Evolutionary conservation across 257 asterid species (phyloP).

Genomic region (Salvia miltiorrhiza): DNA sequence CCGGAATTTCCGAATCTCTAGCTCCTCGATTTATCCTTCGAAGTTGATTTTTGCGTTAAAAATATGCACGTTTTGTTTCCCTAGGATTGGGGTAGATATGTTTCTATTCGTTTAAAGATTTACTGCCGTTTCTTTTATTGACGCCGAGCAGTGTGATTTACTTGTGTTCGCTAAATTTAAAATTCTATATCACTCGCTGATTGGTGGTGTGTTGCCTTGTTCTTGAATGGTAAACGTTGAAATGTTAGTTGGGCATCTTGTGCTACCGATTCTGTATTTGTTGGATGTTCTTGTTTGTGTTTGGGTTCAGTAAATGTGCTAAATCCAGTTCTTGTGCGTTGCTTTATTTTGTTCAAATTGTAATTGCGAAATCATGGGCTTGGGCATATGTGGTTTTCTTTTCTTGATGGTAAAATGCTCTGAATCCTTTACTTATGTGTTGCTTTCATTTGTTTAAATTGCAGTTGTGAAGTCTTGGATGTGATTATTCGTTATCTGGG

Average conservation of each 20-base stretch:
- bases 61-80: not conserved
- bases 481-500: constrained; percentile 28
- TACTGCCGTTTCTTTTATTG: constrained; percentile 8
- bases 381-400: not conserved
- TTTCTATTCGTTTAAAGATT: not conserved
- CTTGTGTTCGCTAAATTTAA: not conserved
- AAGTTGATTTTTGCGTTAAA: constrained; percentile 1
- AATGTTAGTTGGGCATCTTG: not conserved
- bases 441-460: constrained; percentile 35
- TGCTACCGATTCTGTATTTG: not conserved
- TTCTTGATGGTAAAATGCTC: constrained; percentile 13
- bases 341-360: no score
- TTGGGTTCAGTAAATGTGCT: no score
- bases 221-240: not conserved
- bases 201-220: constrained; percentile 5
- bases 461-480: constrained; percentile 53
- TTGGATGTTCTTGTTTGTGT: no score
- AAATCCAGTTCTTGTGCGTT: no score
- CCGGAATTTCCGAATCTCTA: constrained; percentile 30
- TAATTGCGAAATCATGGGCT: no score
- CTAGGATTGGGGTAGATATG: constrained; percentile 6
- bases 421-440: constrained; percentile 14
- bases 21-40: constrained; percentile 2
- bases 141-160: constrained; percentile 12
- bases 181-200: not conserved